phyloP scores from a whole-genome alignment of 208 protist genomes.

The Tritrichomonas foetus region DNA sequence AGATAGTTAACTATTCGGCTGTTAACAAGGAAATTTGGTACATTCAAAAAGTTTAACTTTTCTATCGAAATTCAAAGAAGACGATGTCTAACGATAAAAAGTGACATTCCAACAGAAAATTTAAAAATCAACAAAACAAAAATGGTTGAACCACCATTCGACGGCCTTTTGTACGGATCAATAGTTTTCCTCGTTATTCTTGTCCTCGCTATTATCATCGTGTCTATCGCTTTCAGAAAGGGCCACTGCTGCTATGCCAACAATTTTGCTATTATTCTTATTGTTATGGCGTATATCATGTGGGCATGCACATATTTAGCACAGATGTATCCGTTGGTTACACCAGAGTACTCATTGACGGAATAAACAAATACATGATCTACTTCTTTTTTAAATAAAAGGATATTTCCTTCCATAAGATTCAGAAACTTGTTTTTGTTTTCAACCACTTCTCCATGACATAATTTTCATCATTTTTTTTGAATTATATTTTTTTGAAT shows the following conservation, averaged over 20 bases:
- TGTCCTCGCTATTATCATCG: not conserved
- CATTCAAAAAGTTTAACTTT: too few species aligned
- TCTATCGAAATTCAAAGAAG: too few species aligned
- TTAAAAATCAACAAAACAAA: not conserved
- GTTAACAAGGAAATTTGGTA: too few species aligned
- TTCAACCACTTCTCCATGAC: too few species aligned
- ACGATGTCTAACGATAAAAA: too few species aligned
- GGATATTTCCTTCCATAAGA: too few species aligned
- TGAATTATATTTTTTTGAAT: too few species aligned
- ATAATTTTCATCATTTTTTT: too few species aligned
- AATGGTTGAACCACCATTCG: not conserved
- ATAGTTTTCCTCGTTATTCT: not conserved
- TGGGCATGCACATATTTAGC: not conserved
- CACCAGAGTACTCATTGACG: not conserved
- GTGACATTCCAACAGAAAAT: too few species aligned
- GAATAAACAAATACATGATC: not conserved
- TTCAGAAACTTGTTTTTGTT: too few species aligned
- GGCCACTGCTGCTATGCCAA: not conserved
- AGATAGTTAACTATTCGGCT: too few species aligned
- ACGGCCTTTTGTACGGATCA: not conserved
- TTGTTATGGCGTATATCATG: conserved; percentile 6
- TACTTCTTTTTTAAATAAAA: too few species aligned
- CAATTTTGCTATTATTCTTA: conserved; percentile 10
- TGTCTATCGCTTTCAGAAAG: conserved; percentile 1
- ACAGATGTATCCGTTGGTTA: conserved; percentile 3